Percentiles rank a stretch among this genome's conserved stretches.
Conservation (phyloP, 805 yeast genomes). For the Metschnikowia dekortorum region DNA sequence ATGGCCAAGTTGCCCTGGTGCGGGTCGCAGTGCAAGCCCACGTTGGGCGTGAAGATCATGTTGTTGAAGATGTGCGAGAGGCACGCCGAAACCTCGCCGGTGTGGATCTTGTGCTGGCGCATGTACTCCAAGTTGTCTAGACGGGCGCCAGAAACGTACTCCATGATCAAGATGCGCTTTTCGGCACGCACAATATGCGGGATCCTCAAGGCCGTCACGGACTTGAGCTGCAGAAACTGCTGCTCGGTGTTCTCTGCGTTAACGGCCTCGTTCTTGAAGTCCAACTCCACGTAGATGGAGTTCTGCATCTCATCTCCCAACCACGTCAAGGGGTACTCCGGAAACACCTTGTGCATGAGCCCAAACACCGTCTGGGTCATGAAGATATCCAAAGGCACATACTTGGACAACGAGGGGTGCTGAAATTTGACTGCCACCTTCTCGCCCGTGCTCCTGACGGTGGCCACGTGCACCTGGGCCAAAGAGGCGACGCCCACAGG, state of each 20-base stretch:
- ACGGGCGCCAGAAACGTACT: conserved; percentile 75
- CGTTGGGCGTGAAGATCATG: conserved; percentile 93
- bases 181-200: conserved; percentile 69
- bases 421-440: conserved; percentile 93
- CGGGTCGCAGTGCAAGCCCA: conserved; percentile 95
- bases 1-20: conserved; percentile 97
- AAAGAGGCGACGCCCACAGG: conserved; percentile 96
- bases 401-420: conserved; percentile 81
- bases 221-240: conserved; percentile 55
- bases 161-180: conserved; percentile 80
- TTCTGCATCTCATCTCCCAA: conserved; percentile 87
- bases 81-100: conserved; percentile 78
- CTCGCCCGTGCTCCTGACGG: conserved; percentile 50
- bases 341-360: conserved; percentile 73
- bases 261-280: conserved; percentile 80
- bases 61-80: conserved; percentile 86
- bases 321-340: conserved; percentile 93
- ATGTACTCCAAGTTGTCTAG: conserved; percentile 71
- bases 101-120: conserved; percentile 57
- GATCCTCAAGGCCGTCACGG: conserved; percentile 69
- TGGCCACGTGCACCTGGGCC: conserved; percentile 91
- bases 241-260: conserved; percentile 70
- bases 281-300: conserved; percentile 86
- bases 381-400: conserved; percentile 84
- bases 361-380: conserved; percentile 73